Base-by-base conservation (phyloP, 352 stramenopile genomes). In the Phytophthora kernoviae region DNA sequence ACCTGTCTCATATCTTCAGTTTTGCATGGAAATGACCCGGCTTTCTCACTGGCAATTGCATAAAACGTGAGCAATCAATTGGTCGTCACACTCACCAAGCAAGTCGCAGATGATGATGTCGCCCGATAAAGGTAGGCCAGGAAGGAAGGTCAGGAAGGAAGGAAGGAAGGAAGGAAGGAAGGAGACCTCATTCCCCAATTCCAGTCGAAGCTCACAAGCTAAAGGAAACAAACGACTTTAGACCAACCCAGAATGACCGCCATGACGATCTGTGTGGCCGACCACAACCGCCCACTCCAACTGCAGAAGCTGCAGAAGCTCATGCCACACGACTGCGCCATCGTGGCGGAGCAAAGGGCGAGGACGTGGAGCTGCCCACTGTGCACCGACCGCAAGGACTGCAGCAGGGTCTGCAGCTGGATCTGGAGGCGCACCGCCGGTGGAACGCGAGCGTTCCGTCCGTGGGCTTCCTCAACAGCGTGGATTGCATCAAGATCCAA, bases 401-500 rank as follows among this genome's bases (percentile, higher is more conserved):
- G 14, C 52, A 73, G 17, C 34, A 69, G 18, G 41, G 39, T 30
- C 48, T 77, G 43, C 50, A 46, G 24, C 48, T 72, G 27, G 46
- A 78, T 22, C 51, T 85, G 36, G 57, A 75, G 21, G 75, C 75
- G 8, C 53, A 85, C 17, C 68, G 66, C 40, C 59, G 63, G 14
- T 79, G 67, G 50, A 73, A 73, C 32, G 37, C 66, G 15, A 68
- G 65, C 18, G 20, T 66, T 30, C 24, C 24, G 9, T 71, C 71
- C 17, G 30, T 72, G 21, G 56, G 63, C 15, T 87, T 82, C 46
- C 70, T 87, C 11, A 62, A 70, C 51, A 73, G 66, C 30, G 67
- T 90, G 15, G 75, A 85, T 44, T 69, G 55, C 37, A 40, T 89
- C 8, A 67, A 76, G 41, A 81, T 89, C 65, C 62, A 64, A 26